A percentile compares a stretch with the other conserved stretches of the same genome.
phyloP scores from a whole-genome alignment of 2,329 filamentous ascomycete species.

The Apiospora pterosperma region DNA sequence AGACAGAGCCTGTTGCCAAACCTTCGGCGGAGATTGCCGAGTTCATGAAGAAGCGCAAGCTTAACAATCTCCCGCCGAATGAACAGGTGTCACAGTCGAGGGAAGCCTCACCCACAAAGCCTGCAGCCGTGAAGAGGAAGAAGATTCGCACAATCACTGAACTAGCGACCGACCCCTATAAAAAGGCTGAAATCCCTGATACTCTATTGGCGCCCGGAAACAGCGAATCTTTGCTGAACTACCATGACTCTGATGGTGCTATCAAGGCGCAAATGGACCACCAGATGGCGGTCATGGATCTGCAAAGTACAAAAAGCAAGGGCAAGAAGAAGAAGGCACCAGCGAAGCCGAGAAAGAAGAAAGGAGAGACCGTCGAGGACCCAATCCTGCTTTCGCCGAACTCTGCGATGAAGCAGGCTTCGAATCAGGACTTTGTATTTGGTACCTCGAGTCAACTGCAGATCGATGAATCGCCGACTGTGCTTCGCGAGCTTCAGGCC shows the following conservation, averaged over 20 bases:
- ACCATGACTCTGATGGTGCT: constrained; percentile 36
- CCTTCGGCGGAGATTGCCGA: constrained; percentile 12
- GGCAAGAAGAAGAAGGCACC: constrained; percentile 32
- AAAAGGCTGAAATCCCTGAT: constrained; percentile 30
- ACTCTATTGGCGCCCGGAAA: constrained; percentile 18
- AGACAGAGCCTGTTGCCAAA: neutral
- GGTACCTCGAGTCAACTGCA: constrained; percentile 83
- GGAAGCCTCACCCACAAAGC: constrained; percentile 35
- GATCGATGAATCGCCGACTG: constrained; percentile 65
- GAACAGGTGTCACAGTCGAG: constrained; percentile 18
- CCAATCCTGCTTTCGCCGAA: constrained; percentile 63
- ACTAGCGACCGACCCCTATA: constrained; percentile 70
- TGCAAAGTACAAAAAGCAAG: constrained; percentile 30
- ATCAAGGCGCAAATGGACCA: constrained; percentile 30
- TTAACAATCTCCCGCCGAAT: constrained; percentile 44
- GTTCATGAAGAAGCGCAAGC: constrained; percentile 52
- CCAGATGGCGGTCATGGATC: constrained; percentile 28
- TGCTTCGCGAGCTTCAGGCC: constrained; percentile 58
- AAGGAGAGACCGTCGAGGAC: constrained; percentile 34
- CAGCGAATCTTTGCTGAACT: constrained; percentile 40
- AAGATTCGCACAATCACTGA: constrained; percentile 76
- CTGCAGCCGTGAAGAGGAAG: constrained; percentile 51
- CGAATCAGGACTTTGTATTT: constrained; percentile 75
- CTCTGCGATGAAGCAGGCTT: constrained; percentile 62
- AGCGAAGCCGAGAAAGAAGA: constrained; percentile 32